Evolutionary conservation across 805 yeast species (phyloP).

Genomic region (Cyberlindnera euphorbiiphila): DNA sequence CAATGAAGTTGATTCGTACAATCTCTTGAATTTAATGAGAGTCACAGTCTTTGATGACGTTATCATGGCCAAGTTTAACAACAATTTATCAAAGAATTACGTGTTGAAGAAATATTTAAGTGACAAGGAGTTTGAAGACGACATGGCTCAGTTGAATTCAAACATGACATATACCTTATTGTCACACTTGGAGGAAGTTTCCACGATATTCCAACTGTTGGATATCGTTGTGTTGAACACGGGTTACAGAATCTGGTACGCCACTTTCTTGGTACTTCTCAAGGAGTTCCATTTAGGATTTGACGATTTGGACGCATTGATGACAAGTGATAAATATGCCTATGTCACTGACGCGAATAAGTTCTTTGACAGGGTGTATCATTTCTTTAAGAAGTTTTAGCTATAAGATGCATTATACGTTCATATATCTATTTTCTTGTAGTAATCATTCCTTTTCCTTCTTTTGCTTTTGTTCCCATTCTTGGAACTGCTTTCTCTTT

Average conservation of each 20-base stretch:
- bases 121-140: slow-evolving; percentile 8
- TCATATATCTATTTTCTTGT: background rate
- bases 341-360: slow-evolving; percentile 17
- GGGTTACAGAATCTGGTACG: slow-evolving; percentile 37
- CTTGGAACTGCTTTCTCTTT: slow-evolving; percentile 41
- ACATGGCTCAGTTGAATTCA: slow-evolving; percentile 11
- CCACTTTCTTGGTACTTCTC: slow-evolving; percentile 38
- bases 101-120: slow-evolving; percentile 14
- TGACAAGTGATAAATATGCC: slow-evolving; percentile 5
- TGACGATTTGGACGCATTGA: slow-evolving; percentile 30
- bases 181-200: slow-evolving; percentile 6
- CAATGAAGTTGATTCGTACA: slow-evolving; percentile 21
- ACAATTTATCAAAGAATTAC: slow-evolving; percentile 15
- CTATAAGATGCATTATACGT: background rate
- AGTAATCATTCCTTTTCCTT: background rate
- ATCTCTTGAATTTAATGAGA: slow-evolving; percentile 20
- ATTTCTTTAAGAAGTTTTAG: slow-evolving; percentile 21
- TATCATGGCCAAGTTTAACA: slow-evolving; percentile 18
- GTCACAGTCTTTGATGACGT: slow-evolving; percentile 16
- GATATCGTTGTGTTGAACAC: slow-evolving; percentile 20
- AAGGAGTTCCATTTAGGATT: slow-evolving; percentile 52
- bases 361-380: slow-evolving; percentile 21
- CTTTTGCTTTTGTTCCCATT: slow-evolving; percentile 15
- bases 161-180: slow-evolving; percentile 7
- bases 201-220: slow-evolving; percentile 16